Percentiles rank a stretch among this genome's conserved stretches.
These are phyloP conservation scores for Chenopodium quinoa DNA, from an alignment of 148 eudicot species.

Conservation along the genomic window DNA sequence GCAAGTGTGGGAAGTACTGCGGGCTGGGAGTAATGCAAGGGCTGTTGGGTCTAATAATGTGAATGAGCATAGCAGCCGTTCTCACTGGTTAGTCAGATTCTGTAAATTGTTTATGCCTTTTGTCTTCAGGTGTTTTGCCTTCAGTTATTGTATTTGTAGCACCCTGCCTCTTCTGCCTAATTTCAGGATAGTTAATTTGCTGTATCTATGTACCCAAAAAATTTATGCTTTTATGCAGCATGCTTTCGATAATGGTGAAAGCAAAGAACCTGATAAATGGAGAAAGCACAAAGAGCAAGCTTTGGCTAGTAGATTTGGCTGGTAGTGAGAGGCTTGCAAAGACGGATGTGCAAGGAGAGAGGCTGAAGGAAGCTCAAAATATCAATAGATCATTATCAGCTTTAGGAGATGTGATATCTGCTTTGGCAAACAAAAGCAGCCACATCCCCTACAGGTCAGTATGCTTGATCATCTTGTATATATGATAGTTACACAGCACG, in stretches of 20 bases:
- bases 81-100: slow-evolving; percentile 65
- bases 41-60: slow-evolving; percentile 95
- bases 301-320: slow-evolving; percentile 97
- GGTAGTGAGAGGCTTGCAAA: slow-evolving; percentile 96
- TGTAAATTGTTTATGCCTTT: slow-evolving; percentile 10
- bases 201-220: neutral
- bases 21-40: slow-evolving; percentile 82
- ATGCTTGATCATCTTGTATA: neutral
- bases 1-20: slow-evolving; percentile 86
- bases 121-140: neutral
- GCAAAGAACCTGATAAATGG: slow-evolving; percentile 78
- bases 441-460: slow-evolving; percentile 86
- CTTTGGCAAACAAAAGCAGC: slow-evolving; percentile 79
- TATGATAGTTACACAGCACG: neutral
- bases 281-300: slow-evolving; percentile 95
- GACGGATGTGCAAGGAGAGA: slow-evolving; percentile 87
- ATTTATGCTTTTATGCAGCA: slow-evolving; percentile 33
- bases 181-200: neutral
- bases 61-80: slow-evolving; percentile 94
- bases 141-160: neutral
- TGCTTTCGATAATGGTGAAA: slow-evolving; percentile 79
- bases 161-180: neutral
- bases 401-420: slow-evolving; percentile 93
- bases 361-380: slow-evolving; percentile 93
- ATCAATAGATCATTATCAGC: slow-evolving; percentile 90